Evolutionary conservation across 108 stramenopile species (phyloP).

Genomic region (Pseudonitzschia pungens): DNA sequence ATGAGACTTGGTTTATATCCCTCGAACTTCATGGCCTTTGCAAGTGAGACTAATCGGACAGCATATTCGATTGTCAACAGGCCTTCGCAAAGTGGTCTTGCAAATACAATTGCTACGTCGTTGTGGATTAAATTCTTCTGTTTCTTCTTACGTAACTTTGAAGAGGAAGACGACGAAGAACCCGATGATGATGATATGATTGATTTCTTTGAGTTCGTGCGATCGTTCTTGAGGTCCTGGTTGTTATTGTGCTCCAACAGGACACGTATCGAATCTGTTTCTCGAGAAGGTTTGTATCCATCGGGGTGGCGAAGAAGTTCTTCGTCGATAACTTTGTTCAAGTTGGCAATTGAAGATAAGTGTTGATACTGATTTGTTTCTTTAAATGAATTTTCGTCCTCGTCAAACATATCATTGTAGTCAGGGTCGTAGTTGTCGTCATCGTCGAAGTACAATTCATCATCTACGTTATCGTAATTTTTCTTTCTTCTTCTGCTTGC

Average conservation of each 20-base stretch:
- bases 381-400: neutral
- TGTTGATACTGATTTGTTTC: neutral
- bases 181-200: neutral
- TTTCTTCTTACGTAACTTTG: neutral
- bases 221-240: neutral
- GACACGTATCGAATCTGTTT: slow-evolving; percentile 29
- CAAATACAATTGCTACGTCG: slow-evolving; percentile 66
- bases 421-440: neutral
- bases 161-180: neutral
- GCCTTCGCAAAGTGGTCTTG: slow-evolving; percentile 60
- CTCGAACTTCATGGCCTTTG: slow-evolving; percentile 55
- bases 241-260: slow-evolving; percentile 31
- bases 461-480: neutral
- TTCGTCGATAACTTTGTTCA: slow-evolving; percentile 28
- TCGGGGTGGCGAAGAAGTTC: slow-evolving; percentile 26
- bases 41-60: slow-evolving; percentile 55
- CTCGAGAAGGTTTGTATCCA: slow-evolving; percentile 25
- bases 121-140: neutral
- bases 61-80: slow-evolving; percentile 76
- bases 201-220: neutral
- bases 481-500: neutral
- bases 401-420: neutral
- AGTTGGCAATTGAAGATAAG: slow-evolving; percentile 7
- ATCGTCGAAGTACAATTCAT: neutral
- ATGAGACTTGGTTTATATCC: slow-evolving; percentile 52